Evolutionary conservation across 805 yeast species (phyloP).

Genomic region (Yarrowia alimentaria): DNA sequence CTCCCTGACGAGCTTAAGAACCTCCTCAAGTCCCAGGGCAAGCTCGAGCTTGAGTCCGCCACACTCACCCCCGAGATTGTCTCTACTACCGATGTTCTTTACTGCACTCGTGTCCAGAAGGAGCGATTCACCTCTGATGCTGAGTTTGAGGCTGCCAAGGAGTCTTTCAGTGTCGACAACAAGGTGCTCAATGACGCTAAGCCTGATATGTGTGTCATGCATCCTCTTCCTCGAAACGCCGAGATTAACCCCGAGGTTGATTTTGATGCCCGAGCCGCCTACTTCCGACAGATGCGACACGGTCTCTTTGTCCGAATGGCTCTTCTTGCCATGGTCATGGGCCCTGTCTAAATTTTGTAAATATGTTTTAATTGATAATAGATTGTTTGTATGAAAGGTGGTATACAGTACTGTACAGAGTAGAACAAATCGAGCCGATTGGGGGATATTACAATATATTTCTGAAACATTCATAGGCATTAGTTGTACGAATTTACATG

Average conservation of each 20-base stretch:
- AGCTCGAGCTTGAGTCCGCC: conserved; percentile 71
- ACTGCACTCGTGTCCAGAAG: conserved; percentile 97
- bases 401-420: too few relatives aligned
- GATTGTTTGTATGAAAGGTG: too few relatives aligned
- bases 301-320: conserved; percentile 99
- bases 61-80: conserved; percentile 80
- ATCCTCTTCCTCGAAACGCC: conserved; percentile 95
- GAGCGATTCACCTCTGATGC: conserved; percentile 80
- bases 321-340: conserved; percentile 93
- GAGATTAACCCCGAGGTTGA: conserved; percentile 98
- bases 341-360: conserved; percentile 59
- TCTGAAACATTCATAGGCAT: too few relatives aligned
- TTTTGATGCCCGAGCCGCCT: conserved; percentile 98
- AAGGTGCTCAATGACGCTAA: conserved; percentile 87
- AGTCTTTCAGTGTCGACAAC: conserved; percentile 89
- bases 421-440: too few relatives aligned
- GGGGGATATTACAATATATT: too few relatives aligned
- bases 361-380: conserved; percentile 24
- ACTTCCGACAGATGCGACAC: conserved; percentile 98
- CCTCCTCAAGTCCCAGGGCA: conserved; percentile 62
- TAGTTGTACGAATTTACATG: too few relatives aligned
- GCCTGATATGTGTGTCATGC: conserved; percentile 98
- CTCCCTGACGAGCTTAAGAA: conserved; percentile 73
- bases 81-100: conserved; percentile 87
- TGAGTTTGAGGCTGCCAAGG: conserved; percentile 85